Evolutionary conservation across 306 rosid species (phyloP), one percentile per base, ranked within the genome.

Genomic region (Malus orientalis): DNA sequence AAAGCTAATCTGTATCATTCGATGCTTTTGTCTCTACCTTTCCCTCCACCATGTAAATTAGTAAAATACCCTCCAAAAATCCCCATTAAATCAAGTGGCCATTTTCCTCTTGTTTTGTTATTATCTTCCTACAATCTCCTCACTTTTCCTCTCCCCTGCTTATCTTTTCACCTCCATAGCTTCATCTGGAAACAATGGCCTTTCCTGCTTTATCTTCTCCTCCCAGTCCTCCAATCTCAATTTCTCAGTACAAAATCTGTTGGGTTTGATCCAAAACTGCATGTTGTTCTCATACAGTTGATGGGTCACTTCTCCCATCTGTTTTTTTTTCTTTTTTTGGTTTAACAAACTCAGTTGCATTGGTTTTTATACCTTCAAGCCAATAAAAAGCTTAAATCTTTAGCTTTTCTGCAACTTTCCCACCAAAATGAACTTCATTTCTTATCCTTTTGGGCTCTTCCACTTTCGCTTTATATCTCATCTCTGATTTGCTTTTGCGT

Each of bases 41-140:
- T 70, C 74, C 69, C 87, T 76, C 76, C 81, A 33, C 86, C 85
- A 58, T 59, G 75, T 53, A 74, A 32, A 65, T 62, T 1, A 27
- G 80, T 57, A 74, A 40, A 69, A 67, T 1, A 27, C 70, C 53
- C 79, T 60, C 74, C 77, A 74, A 80, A 80, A 80, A 63, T 84
- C 84, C 60, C 2, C 30, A 12, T 15, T 18, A 53, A 58, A 22
- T 69, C 67, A 29, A 36, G 47, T 60, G 58, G 67, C 38, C 82
- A 59, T 88, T 81, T 85, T 84, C 83, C 2, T 83, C 11, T 77
- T 83, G 85, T 62, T 86, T 2, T 81, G 13, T 77, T 83, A 83
- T 62, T 86, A 32, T 85, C 76, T 78, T 59, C 19, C 9, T 70
- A 67, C 54, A 47, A n/a, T 59, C 14, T 57, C 27, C 42, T 54